Conservation (phyloP, 1,284 basidiomycete genomes). For the Boletellus sp. region DNA sequence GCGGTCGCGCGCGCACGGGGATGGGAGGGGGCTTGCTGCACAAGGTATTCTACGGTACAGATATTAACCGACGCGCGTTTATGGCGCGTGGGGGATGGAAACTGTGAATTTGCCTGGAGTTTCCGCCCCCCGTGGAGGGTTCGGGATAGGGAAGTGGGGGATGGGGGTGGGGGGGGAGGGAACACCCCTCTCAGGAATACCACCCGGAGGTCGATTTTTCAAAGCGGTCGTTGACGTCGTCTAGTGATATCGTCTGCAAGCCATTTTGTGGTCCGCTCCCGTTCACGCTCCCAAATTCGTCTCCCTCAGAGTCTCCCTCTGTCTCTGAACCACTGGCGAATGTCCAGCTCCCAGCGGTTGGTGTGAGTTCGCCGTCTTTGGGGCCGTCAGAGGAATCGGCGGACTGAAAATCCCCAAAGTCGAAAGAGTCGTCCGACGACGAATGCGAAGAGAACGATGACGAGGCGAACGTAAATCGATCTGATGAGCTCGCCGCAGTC, state of each 20-base stretch:
- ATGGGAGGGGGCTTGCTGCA: too few relatives aligned
- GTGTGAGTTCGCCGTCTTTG: constrained; percentile 54
- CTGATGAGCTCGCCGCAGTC: constrained; percentile 44
- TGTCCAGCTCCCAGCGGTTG: constrained; percentile 67
- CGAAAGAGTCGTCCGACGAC: constrained; percentile 60
- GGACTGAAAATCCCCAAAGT: constrained; percentile 77
- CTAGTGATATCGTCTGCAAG: constrained; percentile 30
- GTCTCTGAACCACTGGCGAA: constrained; percentile 45
- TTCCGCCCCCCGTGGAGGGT: neutral
- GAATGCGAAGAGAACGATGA: constrained; percentile 55
- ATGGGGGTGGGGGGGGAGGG: too few relatives aligned
- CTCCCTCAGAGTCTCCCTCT: constrained; percentile 32
- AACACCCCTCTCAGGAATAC: constrained; percentile 12
- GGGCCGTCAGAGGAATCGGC: constrained; percentile 29
- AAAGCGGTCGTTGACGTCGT: constrained; percentile 25
- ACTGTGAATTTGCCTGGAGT: neutral
- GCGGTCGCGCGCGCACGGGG: too few relatives aligned
- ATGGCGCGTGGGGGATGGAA: too few relatives aligned
- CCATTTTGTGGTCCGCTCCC: constrained; percentile 16
- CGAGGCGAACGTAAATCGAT: constrained; percentile 56
- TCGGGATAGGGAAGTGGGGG: too few relatives aligned
- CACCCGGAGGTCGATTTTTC: constrained; percentile 17
- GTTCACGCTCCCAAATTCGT: constrained; percentile 26
- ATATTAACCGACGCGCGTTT: too few relatives aligned
- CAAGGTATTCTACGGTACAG: too few relatives aligned